Evolutionary conservation across 78 protist genomes (phyloP).

Genomic region (Monosiga brevicollis): DNA sequence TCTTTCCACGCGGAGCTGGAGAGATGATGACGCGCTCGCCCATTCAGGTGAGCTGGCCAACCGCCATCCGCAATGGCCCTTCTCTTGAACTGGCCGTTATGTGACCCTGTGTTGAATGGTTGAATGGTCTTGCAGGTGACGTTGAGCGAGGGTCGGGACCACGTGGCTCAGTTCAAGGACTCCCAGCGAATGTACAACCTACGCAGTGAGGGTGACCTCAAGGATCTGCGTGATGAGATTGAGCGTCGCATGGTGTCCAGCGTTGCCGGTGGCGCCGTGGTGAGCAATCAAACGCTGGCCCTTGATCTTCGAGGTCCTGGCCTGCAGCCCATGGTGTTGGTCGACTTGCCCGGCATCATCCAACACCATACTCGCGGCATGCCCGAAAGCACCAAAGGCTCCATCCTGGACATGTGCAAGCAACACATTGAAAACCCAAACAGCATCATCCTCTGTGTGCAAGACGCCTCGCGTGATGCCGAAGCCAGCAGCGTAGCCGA

Average conservation of each 20-base stretch:
- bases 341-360: constrained; percentile 34
- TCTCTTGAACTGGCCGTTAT: too few relatives aligned
- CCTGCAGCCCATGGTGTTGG: constrained; percentile 26
- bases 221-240: neutral
- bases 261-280: neutral
- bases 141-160: constrained; percentile 13
- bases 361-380: constrained; percentile 20
- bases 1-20: constrained; percentile 37
- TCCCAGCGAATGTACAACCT: constrained; percentile 10
- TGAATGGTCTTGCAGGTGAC: too few relatives aligned
- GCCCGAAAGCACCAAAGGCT: constrained; percentile 16
- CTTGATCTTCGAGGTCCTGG: constrained; percentile 21
- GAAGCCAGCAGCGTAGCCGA: constrained; percentile 33
- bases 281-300: neutral
- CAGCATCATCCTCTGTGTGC: constrained; percentile 33
- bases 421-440: constrained; percentile 22
- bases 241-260: constrained; percentile 6
- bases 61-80: too few relatives aligned
- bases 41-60: too few relatives aligned
- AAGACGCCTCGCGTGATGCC: constrained; percentile 34
- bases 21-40: constrained; percentile 42
- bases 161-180: constrained; percentile 1
- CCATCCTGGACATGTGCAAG: constrained; percentile 10
- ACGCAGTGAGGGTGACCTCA: constrained; percentile 5
- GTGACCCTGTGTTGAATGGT: too few relatives aligned